Base-by-base conservation (phyloP, 169 alveolate species). In the Plasmodium chabaudi region DNA sequence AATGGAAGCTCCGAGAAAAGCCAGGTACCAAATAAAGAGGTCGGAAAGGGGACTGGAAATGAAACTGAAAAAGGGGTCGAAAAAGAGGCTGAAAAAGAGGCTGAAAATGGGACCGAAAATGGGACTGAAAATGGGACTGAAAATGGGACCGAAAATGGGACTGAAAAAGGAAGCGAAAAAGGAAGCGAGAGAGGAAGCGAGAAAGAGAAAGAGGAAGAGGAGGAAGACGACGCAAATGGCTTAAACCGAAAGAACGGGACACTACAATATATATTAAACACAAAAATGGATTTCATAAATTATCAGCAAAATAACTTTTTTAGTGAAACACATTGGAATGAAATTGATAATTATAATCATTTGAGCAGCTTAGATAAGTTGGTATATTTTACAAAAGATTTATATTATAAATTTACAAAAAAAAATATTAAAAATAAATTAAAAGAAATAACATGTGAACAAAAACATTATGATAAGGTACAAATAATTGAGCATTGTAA, bases 371-470 rank as follows among this genome's bases (percentile, higher is more conserved):
- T 79, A 57, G 89, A 79, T 44, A 79, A 79, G 23, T 15, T 79
- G 9, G 82, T 79, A 1, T 79, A 79, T 70, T 79, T 55, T 53
- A 79, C 89, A 25, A 79, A 79, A 57, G 82, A 79, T 69, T 69
- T 79, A 17, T 79, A 79, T 69, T 79, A 79, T 27, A 69, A 64
- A 27, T 79, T 79, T 55, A 79, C 89, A 3, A 79, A 79, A 46
- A 64, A 79, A 65, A 79, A 79, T 42, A 79, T 79, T 5, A 13
- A 79, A 17, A 5, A n/a, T 21, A 79, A 79, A 47, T 19, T 79
- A 46, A 70, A 46, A 1, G 89, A 79, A 53, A 79, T 79, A 55
- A 79, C 89, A 51, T 79, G 89, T 65, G 89, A 79, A 47, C 89
- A 79, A 60, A 79, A 79, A 60, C 89, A 79, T 46, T 79, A 42